phyloP scores from a whole-genome alignment of 2,329 filamentous ascomycete species.

The Fonsecaea erecta region DNA sequence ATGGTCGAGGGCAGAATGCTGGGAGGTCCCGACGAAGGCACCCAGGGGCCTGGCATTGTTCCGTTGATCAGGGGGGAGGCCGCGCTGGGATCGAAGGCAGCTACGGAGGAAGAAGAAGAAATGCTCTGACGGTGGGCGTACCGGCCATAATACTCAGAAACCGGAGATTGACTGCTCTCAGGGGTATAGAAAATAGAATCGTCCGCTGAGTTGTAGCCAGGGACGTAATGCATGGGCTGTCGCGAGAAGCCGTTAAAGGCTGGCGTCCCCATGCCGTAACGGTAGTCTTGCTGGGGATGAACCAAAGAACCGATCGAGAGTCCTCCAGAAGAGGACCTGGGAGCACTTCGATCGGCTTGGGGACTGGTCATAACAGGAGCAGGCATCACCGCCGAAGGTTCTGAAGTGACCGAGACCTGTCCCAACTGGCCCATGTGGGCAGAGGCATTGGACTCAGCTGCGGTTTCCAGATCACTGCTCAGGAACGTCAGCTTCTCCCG shows the following conservation, averaged over 20 bases:
- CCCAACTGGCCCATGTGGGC: constrained; percentile 25
- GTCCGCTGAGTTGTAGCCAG: constrained; percentile 33
- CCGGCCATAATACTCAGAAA: constrained; percentile 36
- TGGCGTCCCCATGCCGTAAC: constrained; percentile 33
- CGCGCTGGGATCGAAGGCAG: constrained; percentile 33
- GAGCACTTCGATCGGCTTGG: constrained; percentile 31
- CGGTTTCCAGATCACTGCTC: constrained; percentile 32
- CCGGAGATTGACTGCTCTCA: constrained; percentile 38
- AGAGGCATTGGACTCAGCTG: constrained; percentile 21
- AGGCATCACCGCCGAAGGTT: constrained; percentile 34
- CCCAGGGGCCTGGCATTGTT: constrained; percentile 34
- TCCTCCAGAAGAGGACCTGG: constrained; percentile 33
- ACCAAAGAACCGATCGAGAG: constrained; percentile 39
- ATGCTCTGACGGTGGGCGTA: constrained; percentile 37
- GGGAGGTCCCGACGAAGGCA: constrained; percentile 35
- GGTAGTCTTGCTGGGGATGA: constrained; percentile 36
- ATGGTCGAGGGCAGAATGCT: constrained; percentile 35
- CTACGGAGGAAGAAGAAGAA: constrained; percentile 38
- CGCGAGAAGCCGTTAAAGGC: constrained; percentile 30
- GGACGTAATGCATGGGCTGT: constrained; percentile 30
- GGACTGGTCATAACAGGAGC: constrained; percentile 34
- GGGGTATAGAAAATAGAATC: constrained; percentile 38
- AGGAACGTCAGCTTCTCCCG: constrained; percentile 10
- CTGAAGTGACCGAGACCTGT: constrained; percentile 30
- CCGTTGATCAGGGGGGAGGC: constrained; percentile 35